A percentile compares a stretch with the other conserved stretches of the same genome.
Conservation (phyloP, 2,329 filamentous ascomycete species). For the Celoporthe dispersa region DNA sequence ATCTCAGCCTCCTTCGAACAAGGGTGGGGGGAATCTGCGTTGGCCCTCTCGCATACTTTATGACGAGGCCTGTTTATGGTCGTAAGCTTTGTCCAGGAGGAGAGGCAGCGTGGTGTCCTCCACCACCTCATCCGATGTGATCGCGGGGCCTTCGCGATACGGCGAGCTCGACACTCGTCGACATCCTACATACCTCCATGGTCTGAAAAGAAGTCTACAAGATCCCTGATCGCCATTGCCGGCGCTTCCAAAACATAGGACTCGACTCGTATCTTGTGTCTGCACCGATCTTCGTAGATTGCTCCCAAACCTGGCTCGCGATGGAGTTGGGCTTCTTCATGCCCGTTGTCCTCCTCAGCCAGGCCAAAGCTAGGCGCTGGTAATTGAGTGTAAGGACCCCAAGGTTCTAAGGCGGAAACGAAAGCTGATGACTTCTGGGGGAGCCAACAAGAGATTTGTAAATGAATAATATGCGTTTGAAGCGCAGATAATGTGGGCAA, state of each 20-base stretch:
- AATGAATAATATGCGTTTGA: no score
- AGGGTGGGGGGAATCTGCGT: no score
- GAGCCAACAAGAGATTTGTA: no score
- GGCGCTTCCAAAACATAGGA: not conserved
- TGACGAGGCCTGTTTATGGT: not conserved
- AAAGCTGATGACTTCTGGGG: no score
- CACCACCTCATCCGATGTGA: not conserved
- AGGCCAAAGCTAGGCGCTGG: not conserved
- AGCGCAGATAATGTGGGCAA: no score
- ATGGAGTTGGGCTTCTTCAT: not conserved
- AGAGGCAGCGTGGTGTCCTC: not conserved
- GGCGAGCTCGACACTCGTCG: not conserved
- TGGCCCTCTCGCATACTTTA: not conserved
- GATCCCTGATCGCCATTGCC: not conserved
- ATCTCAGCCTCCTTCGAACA: no score
- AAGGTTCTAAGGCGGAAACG: no score
- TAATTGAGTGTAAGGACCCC: no score
- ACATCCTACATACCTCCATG: not conserved
- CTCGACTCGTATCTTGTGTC: not conserved
- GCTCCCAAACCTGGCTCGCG: not conserved
- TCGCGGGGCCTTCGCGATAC: not conserved
- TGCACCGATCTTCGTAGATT: not conserved
- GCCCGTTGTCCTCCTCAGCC: not conserved
- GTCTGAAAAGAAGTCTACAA: not conserved
- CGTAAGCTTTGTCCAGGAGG: not conserved